Evolutionary conservation across 345 rosid species (phyloP).

Genomic region (Aurinia saxatilis): DNA sequence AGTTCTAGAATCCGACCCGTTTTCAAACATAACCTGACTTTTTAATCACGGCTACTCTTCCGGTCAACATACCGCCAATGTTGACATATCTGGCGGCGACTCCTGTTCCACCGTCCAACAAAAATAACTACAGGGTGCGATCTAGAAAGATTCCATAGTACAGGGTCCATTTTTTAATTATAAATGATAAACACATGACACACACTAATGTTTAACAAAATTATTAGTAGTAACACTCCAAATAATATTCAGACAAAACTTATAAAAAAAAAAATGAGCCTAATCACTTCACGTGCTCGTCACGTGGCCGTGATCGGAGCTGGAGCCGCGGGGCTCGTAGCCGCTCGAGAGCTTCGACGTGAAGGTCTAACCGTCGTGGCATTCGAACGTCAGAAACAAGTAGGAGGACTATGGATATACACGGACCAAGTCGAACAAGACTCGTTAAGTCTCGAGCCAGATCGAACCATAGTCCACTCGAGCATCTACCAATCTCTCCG

Average conservation of each 20-base stretch:
- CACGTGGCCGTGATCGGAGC: conserved; percentile 88
- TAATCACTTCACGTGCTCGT: conserved; percentile 9
- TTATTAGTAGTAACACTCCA: background rate
- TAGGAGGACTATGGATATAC: conserved; percentile 92
- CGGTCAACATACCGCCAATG: no score
- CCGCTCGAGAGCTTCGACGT: conserved; percentile 71
- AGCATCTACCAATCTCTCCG: conserved; percentile 81
- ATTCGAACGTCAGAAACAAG: conserved; percentile 49
- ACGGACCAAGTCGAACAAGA: conserved; percentile 54
- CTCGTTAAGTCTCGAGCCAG: conserved; percentile 57
- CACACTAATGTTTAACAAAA: no score
- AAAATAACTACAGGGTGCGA: background rate
- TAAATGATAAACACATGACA: background rate
- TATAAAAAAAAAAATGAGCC: background rate
- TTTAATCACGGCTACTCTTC: no score
- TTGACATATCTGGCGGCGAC: no score
- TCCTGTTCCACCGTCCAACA: no score
- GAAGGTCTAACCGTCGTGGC: conserved; percentile 78
- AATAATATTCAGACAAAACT: background rate
- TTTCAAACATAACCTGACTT: no score
- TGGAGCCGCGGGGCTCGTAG: conserved; percentile 80
- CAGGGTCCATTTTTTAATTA: background rate
- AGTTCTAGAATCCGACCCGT: no score
- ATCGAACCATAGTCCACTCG: conserved; percentile 47
- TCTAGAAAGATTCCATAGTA: background rate